Evolutionary conservation across 331 rosid species (phyloP), one percentile per base, ranked within the genome.

Genomic region (Rhamnella rubrinervis): DNA sequence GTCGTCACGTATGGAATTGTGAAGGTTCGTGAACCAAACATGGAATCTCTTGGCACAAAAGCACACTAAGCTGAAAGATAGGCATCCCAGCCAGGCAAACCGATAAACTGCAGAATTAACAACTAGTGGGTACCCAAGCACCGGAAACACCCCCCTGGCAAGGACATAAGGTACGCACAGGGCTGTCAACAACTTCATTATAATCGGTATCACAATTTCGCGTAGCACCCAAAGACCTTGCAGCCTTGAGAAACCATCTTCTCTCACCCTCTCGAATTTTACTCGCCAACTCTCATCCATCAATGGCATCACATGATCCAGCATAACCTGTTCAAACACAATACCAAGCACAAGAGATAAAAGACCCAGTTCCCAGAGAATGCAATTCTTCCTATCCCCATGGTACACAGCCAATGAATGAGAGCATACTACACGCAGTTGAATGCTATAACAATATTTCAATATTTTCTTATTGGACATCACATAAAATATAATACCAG

Each of bases 261-360:
- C 97, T 77, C 97, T 89, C 77, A 95, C 99, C 67, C 99, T 86
- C 83, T 89, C 97, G 28, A 95, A 95, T 75, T 95, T 95, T 20
- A 79, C 81, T 23, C 99, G 88, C 99, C 99, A 95, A 63, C 89
- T 91, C 61, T 95, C 99, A 44, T 95, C 99, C 67, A 89, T 73
- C 41, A 95, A 80, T 19, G 99, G 99, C 91, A 95, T 95, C 96
- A 95, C 89, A 81, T 95, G 99, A 79, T 95, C 99, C 85, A 95
- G 73, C 99, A 90, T 95, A 62, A 95, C 96, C 99, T 95, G 77
- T 73, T 44, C 58, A 80, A 59, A 79, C 38, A 55, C 41, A 70
- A 76, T 61, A 79, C 17, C 7, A 61, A 61, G 31, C 61, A 56
- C 20, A 60, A 23, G 20, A 60, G 4, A 35, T 50, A 20, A 75